Evolutionary conservation across 2,329 filamentous ascomycete species (phyloP), one percentile per base, ranked within the genome.

Genomic region (Stagonosporopsis cucurbitacearum): DNA sequence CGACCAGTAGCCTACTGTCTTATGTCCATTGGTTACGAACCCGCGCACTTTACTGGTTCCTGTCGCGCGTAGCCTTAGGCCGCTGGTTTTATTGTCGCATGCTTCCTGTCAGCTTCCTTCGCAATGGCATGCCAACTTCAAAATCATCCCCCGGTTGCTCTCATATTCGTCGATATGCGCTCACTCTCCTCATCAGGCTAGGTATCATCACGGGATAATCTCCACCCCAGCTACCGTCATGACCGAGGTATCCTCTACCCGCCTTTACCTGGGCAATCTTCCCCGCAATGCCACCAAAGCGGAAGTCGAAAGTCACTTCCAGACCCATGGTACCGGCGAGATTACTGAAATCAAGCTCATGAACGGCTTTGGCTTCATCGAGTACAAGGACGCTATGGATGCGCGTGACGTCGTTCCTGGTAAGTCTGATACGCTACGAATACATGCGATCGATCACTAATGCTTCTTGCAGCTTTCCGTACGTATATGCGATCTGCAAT

Each of bases 311-410:
- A 87, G 88, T 71, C 94, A 98, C 79, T 99, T 99, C 81, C 89
- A 89, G 77, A 92, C 88, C 73, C 92, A 97, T 87, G 95, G 94
- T 75, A 94, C 92, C 69, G 95, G 95, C 78, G 92, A 96, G 78
- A 98, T 99, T 76, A 95, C 90, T 67, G 95, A 99, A 82, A 94
- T 99, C 82, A 99, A 99, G 84, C 87, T 99, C 63, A 99, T 99
- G 95, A 98, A 96, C 77, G 95, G 95, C 73, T 99, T 99, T 76
- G 95, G 95, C 77, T 99, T 99, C 83, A 96, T 99, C 76, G 95
- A 99, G 79, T 99, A 98, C 80, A 96, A 97, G 79, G 95, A 98
- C 81, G 88, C 92, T 56, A 91, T 97, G 90, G 95, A 99, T 81
- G 95, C 95, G 67, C 90, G 94, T 75, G 95, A 99, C 81, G 93